phyloP scores from a whole-genome alignment of 176 grass and related monocot species.

The Oryza meyeriana region DNA sequence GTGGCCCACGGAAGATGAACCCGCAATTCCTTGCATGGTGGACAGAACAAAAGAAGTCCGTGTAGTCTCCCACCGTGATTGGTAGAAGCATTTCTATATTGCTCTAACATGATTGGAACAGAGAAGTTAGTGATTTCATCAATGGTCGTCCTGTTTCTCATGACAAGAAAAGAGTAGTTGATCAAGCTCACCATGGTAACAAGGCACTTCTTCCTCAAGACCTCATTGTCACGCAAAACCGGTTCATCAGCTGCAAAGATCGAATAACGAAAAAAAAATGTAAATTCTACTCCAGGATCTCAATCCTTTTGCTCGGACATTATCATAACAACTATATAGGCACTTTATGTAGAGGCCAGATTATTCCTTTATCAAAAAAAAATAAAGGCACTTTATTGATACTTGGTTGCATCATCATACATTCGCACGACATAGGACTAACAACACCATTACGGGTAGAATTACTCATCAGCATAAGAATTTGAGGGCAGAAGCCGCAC shows the following conservation, averaged over 20 bases:
- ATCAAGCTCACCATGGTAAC: slow-evolving; percentile 63
- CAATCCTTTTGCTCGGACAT: too few relatives aligned
- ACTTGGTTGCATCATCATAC: neutral
- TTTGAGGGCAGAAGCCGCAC: neutral
- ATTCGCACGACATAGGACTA: neutral
- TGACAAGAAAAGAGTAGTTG: neutral
- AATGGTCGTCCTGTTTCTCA: neutral
- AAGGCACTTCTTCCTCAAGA: slow-evolving; percentile 71
- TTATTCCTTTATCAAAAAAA: too few relatives aligned
- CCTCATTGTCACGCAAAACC: slow-evolving; percentile 70
- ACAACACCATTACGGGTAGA: neutral
- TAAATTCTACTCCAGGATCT: neutral
- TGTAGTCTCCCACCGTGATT: slow-evolving; percentile 78
- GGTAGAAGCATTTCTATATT: slow-evolving; percentile 87
- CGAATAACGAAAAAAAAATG: neutral
- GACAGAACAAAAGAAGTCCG: slow-evolving; percentile 91
- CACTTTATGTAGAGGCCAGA: too few relatives aligned
- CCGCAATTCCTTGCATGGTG: slow-evolving; percentile 95
- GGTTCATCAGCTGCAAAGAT: slow-evolving; percentile 68
- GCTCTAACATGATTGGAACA: slow-evolving; percentile 45
- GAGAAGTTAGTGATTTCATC: neutral
- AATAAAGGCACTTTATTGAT: neutral
- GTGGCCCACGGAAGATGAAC: slow-evolving; percentile 80
- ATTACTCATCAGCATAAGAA: neutral
- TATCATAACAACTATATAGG: too few relatives aligned